phyloP scores from a whole-genome alignment of 306 rosid genomes.

The Benincasa hispida region DNA sequence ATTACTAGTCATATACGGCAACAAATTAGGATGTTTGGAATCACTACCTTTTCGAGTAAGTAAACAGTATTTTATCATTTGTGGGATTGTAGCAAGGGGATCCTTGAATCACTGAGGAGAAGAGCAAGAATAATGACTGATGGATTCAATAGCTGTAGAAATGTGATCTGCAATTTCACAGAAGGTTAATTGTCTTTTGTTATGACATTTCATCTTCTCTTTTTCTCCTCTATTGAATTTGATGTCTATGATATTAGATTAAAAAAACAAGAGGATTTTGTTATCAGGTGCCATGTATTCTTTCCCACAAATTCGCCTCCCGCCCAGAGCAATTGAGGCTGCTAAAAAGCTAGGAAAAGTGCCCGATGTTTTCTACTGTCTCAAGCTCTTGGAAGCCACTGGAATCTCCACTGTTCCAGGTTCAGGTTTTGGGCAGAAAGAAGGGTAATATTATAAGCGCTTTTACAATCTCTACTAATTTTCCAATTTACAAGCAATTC shows the following conservation, averaged over 20 bases:
- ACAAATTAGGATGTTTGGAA: not conserved
- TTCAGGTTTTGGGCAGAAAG: slow-evolving; percentile 98
- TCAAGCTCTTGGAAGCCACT: slow-evolving; percentile 91
- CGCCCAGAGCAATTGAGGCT: slow-evolving; percentile 72
- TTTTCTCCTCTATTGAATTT: not conserved
- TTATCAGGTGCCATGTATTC: slow-evolving; percentile 97
- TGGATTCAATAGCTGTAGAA: slow-evolving; percentile 98
- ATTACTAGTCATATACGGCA: not conserved
- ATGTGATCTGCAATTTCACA: slow-evolving; percentile 91
- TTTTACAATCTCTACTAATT: not conserved
- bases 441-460: slow-evolving; percentile 38
- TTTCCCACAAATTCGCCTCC: slow-evolving; percentile 88
- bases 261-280: not conserved
- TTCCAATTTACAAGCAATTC: not conserved
- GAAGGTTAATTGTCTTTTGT: slow-evolving; percentile 35
- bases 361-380: slow-evolving; percentile 92
- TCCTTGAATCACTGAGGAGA: slow-evolving; percentile 82
- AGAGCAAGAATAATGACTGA: slow-evolving; percentile 96
- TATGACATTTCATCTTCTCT: not conserved
- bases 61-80: slow-evolving; percentile 11
- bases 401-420: slow-evolving; percentile 99
- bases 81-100: slow-evolving; percentile 58
- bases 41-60: not conserved
- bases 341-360: slow-evolving; percentile 83
- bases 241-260: not conserved